Conservation (phyloP, 2,329 filamentous ascomycete genomes). For the Colletotrichum sp. region DNA sequence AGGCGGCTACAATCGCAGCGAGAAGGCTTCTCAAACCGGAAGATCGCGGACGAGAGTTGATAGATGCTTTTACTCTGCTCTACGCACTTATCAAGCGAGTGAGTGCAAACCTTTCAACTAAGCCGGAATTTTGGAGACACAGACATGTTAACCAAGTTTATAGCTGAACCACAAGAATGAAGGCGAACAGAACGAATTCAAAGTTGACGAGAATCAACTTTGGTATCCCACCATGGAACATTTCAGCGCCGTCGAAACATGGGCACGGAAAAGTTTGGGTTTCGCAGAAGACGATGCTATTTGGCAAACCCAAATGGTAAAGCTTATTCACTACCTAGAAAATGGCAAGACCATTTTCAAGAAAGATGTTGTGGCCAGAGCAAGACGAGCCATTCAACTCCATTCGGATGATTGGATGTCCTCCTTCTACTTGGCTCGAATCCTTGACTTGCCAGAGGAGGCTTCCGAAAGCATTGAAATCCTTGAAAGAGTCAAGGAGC, state of each 20-base stretch:
- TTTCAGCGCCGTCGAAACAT: not conserved
- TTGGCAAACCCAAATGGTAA: not conserved
- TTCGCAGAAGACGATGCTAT: not conserved
- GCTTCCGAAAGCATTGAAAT: not conserved
- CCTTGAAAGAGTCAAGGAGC: not conserved
- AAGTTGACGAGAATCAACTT: not conserved
- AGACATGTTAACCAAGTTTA: not conserved
- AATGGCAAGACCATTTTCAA: not conserved
- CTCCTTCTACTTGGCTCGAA: not conserved
- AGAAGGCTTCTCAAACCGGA: not conserved
- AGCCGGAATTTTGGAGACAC: not conserved
- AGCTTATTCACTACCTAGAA: not conserved
- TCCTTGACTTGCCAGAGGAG: not conserved
- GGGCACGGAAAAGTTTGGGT: not conserved
- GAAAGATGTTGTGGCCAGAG: not conserved
- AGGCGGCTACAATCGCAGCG: not conserved
- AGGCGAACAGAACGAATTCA: not conserved
- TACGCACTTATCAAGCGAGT: not conserved
- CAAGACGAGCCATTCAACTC: not conserved
- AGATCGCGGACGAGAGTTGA: not conserved
- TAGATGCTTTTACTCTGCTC: not conserved
- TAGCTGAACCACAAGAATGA: not conserved
- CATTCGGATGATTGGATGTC: not conserved
- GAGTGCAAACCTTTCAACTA: not conserved
- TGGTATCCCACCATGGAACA: not conserved